phyloP scores from a whole-genome alignment of 2,329 filamentous ascomycete species.

The Colletotrichum sp. region DNA sequence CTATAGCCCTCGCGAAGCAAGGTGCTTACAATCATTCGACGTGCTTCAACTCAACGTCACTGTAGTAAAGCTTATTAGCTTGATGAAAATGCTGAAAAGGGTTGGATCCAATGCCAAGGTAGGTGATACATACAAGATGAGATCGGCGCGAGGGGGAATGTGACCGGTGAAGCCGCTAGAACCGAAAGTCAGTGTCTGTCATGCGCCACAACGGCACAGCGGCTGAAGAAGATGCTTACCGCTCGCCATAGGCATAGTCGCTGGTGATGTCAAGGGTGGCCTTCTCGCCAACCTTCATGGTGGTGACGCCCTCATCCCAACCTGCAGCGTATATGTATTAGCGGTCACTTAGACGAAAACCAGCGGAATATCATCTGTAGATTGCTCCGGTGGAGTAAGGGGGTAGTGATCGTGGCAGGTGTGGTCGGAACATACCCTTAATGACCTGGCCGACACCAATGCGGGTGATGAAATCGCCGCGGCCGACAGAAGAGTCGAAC shows the following conservation, averaged over 20 bases:
- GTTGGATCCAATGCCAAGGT: not conserved
- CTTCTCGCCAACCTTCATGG: constrained; percentile 92
- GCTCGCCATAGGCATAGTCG: constrained; percentile 69
- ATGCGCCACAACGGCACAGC: not conserved
- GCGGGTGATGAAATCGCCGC: constrained; percentile 74
- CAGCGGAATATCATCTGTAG: not conserved
- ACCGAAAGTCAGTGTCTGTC: not conserved
- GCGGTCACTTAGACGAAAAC: not conserved
- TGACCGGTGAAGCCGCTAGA: constrained; percentile 76
- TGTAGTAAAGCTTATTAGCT: constrained; percentile 32
- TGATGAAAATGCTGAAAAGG: not conserved
- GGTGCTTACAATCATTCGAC: constrained; percentile 49
- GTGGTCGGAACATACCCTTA: constrained; percentile 63
- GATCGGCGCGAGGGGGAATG: constrained; percentile 76
- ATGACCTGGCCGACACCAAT: constrained; percentile 91
- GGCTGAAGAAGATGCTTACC: constrained; percentile 46
- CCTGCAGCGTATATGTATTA: constrained; percentile 49
- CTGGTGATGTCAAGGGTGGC: constrained; percentile 81
- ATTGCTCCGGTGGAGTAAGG: too few relatives aligned
- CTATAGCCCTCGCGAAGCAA: not conserved
- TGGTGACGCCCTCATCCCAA: constrained; percentile 83
- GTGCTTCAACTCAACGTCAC: constrained; percentile 72
- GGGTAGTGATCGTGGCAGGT: not conserved
- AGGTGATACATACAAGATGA: constrained; percentile 75
- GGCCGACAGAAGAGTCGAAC: constrained; percentile 86